Percentiles rank a stretch among this genome's conserved stretches.
Conservation (phyloP, 2,329 filamentous ascomycete species). For the Aspergillus ustus region DNA sequence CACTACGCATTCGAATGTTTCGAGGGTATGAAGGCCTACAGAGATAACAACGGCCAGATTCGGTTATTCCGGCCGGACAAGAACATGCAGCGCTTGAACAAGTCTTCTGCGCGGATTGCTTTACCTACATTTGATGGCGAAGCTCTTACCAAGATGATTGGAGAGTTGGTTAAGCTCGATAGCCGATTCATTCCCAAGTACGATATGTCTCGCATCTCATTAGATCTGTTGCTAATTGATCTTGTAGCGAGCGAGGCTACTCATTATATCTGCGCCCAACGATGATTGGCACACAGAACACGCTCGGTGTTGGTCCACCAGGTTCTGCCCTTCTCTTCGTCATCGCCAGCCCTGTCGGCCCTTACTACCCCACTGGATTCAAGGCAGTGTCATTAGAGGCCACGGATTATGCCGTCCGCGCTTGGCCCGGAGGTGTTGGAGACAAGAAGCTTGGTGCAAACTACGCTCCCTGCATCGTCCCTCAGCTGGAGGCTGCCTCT, state of each 20-base stretch:
- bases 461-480: slow-evolving; percentile 98
- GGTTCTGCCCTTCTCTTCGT: slow-evolving; percentile 90
- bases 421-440: slow-evolving; percentile 96
- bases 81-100: slow-evolving; percentile 96
- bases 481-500: slow-evolving; percentile 87
- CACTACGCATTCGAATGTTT: slow-evolving; percentile 99
- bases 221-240: neutral
- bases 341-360: slow-evolving; percentile 94
- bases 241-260: slow-evolving; percentile 70
- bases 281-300: slow-evolving; percentile 95
- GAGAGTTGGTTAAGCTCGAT: slow-evolving; percentile 78
- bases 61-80: slow-evolving; percentile 91
- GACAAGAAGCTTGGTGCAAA: slow-evolving; percentile 99
- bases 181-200: slow-evolving; percentile 85
- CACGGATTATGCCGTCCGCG: slow-evolving; percentile 93
- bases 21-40: slow-evolving; percentile 99
- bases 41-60: slow-evolving; percentile 76
- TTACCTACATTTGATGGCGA: slow-evolving; percentile 81
- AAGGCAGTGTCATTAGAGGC: slow-evolving; percentile 95
- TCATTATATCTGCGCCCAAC: slow-evolving; percentile 94
- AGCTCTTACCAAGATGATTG: slow-evolving; percentile 78
- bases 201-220: slow-evolving; percentile 30
- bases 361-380: slow-evolving; percentile 98
- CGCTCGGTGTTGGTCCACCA: slow-evolving; percentile 89
- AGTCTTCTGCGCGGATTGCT: slow-evolving; percentile 87